Percentiles rank a stretch among this genome's conserved stretches.
These are phyloP conservation scores for Fragaria iinumae DNA, from an alignment of 306 rosid species.

Conservation along the genomic window DNA sequence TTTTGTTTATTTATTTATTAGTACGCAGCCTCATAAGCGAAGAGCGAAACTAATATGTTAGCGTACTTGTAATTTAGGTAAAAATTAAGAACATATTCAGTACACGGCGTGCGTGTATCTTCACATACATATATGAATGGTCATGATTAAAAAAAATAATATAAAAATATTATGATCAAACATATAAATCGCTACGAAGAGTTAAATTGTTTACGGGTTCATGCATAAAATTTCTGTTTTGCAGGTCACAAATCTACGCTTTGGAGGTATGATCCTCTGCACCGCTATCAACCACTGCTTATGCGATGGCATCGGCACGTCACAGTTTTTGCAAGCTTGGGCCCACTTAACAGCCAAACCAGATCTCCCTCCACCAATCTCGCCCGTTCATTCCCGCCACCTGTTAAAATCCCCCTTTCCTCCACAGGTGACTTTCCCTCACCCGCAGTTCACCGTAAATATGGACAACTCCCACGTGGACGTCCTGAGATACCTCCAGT, in stretches of 20 bases:
- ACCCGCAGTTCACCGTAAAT: conserved; percentile 44
- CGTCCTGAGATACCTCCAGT: conserved; percentile 46
- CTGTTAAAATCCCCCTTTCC: conserved; percentile 54
- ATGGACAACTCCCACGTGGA: conserved; percentile 26
- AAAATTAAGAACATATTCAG: rapidly evolving
- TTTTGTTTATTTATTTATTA: neutral
- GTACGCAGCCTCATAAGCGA: neutral
- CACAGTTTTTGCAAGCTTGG: conserved; percentile 79
- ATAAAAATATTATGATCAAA: no score
- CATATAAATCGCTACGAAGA: rapidly evolving
- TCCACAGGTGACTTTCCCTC: conserved; percentile 22
- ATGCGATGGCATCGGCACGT: conserved; percentile 79
- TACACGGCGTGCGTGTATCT: no score
- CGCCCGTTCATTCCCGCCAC: conserved; percentile 59
- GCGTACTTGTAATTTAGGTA: neutral
- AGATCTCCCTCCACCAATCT: conserved; percentile 25
- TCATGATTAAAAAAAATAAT: no score
- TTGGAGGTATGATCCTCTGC: conserved; percentile 83
- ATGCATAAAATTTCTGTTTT: neutral
- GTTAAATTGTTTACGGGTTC: no score
- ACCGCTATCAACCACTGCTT: conserved; percentile 78
- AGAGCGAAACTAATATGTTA: neutral
- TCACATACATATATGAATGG: no score
- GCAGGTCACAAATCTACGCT: conserved; percentile 60
- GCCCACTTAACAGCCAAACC: conserved; percentile 46